A percentile compares a stretch with the other conserved stretches of the same genome.
phyloP scores from a whole-genome alignment of 2,329 filamentous ascomycete genomes.

The Aspergillus viridinutans region DNA sequence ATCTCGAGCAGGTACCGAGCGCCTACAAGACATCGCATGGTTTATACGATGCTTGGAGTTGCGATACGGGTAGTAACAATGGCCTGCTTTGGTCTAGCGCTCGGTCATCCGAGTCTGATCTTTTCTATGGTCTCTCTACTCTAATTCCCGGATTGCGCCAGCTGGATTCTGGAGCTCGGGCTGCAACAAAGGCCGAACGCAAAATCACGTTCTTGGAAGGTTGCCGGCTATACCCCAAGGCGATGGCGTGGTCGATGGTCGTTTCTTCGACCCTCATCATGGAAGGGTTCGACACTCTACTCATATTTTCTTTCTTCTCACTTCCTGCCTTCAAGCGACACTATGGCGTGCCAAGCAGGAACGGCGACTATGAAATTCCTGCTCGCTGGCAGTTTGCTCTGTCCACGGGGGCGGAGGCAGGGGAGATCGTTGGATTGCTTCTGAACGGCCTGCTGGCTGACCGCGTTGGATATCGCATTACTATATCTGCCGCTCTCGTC shows the following conservation, averaged over 20 bases:
- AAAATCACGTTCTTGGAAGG: slow-evolving; percentile 20
- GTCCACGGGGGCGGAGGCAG: slow-evolving; percentile 2
- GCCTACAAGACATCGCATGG: neutral
- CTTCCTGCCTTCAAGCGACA: slow-evolving; percentile 20
- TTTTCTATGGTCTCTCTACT: neutral
- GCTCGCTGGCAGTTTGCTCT: slow-evolving; percentile 27
- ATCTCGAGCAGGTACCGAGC: neutral
- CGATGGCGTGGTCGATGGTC: slow-evolving; percentile 20
- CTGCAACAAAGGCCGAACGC: slow-evolving; percentile 8
- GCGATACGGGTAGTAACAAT: neutral
- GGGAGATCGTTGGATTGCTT: slow-evolving; percentile 16
- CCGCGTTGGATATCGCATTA: slow-evolving; percentile 25
- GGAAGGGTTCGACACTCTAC: slow-evolving; percentile 23
- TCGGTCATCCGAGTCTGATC: neutral
- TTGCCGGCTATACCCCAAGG: slow-evolving; percentile 20
- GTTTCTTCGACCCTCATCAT: slow-evolving; percentile 24
- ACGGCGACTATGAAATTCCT: slow-evolving; percentile 17
- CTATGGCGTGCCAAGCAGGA: slow-evolving; percentile 15
- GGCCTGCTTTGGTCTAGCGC: neutral
- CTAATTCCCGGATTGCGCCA: neutral
- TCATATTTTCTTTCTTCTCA: slow-evolving; percentile 18
- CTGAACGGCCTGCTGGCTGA: slow-evolving; percentile 19
- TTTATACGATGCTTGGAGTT: neutral
- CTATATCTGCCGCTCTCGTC: slow-evolving; percentile 22
- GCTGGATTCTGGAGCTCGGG: neutral